Percentiles rank a stretch among this genome's conserved stretches.
Evolutionary conservation across 352 stramenopile species (phyloP).

Genomic region (Pythium graminicola): DNA sequence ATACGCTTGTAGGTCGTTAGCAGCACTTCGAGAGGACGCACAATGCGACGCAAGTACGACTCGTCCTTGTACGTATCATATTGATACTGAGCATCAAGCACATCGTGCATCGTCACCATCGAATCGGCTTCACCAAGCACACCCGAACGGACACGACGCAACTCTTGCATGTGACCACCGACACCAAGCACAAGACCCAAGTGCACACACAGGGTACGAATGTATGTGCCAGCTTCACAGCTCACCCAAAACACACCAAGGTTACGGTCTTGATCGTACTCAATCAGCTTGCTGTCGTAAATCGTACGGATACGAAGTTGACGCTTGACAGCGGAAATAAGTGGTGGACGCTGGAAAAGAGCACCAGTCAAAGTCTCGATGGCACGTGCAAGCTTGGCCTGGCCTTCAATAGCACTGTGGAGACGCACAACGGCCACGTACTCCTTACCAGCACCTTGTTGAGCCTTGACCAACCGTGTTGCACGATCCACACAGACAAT

Average conservation of each 20-base stretch:
- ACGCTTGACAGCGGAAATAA: slow-evolving; percentile 99
- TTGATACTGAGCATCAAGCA: slow-evolving; percentile 98
- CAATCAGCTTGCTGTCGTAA: slow-evolving; percentile 98
- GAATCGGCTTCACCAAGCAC: slow-evolving; percentile 95
- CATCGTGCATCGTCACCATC: slow-evolving; percentile 99
- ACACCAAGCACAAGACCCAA: slow-evolving; percentile 96
- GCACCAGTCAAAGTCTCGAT: slow-evolving; percentile 99
- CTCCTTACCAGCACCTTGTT: slow-evolving; percentile 98
- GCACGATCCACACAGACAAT: slow-evolving; percentile 99
- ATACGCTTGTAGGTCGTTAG: slow-evolving; percentile 99
- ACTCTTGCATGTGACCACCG: slow-evolving; percentile 99
- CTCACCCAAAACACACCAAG: slow-evolving; percentile 97
- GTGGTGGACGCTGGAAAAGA: slow-evolving; percentile 98
- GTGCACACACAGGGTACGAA: slow-evolving; percentile 99
- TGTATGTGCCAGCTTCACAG: slow-evolving; percentile 99
- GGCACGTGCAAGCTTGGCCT: slow-evolving; percentile 89
- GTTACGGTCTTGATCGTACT: slow-evolving; percentile 97
- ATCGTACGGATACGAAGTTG: slow-evolving; percentile 99
- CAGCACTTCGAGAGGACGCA: slow-evolving; percentile 98
- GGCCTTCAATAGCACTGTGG: slow-evolving; percentile 92
- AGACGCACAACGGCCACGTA: slow-evolving; percentile 98
- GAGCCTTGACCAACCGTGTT: slow-evolving; percentile 88
- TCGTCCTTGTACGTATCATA: slow-evolving; percentile 99
- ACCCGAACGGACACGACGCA: slow-evolving; percentile 96
- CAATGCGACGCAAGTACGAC: slow-evolving; percentile 96